Evolutionary conservation across 352 stramenopile species (phyloP), one percentile per base, ranked within the genome.

Genomic region (Phytophthora capsici): DNA sequence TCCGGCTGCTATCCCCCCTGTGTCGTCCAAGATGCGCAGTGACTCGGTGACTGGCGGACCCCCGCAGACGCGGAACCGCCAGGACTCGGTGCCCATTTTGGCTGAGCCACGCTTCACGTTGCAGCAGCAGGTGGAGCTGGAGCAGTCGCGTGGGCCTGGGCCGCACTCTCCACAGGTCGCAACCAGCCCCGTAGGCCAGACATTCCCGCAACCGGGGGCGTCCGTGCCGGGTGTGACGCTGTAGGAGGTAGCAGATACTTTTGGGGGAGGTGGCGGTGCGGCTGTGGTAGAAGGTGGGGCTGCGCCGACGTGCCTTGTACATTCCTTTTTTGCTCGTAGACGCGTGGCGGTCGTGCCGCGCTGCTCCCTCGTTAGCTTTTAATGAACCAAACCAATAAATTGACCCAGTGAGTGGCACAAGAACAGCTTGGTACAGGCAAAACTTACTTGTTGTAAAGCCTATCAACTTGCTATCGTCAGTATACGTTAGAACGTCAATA

Each of bases 181-280:
- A 47, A 47, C 34, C 7, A 77, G 60, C 37, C 64, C 68, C 13
- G 47, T 66, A 17, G 44, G 47, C 12, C 40, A 63, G 41, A 69
- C 71, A 7, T 73, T 62, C 30, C 56, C 70, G 36, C 47, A 53
- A 36, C 46, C 67, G 1, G 59, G 59, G 20, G 50, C 57, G 9
- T 78, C 65, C 13, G 66, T 75, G 28, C 69, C 71, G 30, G 73
- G 73, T n/a, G 73, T 81, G 57, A 81, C 73, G 34, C 50, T 81
- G 25, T 81, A 71, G 17, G 19, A 48, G 53, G 46, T 66, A 76
- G 57, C 68, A 76, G 53, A 57, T 48, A 64, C 44, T 40, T 26
- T 57, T 58, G 50, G 36, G 50, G 44, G 61, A 71, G 32, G 32
- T 48, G 53, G 40, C 40, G 57, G 53, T 41, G 59, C 43, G 26